Base-by-base conservation (phyloP, 768 basidiomycete species). In the Termitomyces sp. region DNA sequence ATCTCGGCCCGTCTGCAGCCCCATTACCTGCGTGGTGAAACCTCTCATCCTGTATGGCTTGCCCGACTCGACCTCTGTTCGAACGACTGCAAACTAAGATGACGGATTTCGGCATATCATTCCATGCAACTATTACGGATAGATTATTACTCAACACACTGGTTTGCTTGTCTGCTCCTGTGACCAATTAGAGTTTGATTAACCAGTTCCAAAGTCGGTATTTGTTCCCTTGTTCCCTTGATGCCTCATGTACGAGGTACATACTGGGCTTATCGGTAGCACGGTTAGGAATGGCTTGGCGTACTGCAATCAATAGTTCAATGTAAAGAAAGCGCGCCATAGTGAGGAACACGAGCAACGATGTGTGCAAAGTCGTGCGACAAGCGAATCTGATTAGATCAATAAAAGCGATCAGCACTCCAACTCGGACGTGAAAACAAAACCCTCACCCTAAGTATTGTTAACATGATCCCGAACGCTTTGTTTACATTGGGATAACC, bases 101-200 rank as follows among this genome's bases (percentile, higher is more conserved):
- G 28, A 47, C 53, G 10, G 50, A 61, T 35, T 58, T 62, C 32
- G 57, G 61, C n/a, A 53, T 58, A 62, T 51, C 50, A 8, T 58
- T 58, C 44, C 54, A 48, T 32, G n/a, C 49, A 9, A 46, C 47
- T 14, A 48, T 58, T 4, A 9, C 18, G 3, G 13, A 48, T 43
- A 47, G 38, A 33, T 36, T n/a, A 52, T 40, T 32, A 13, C 40
- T 36, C 1, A 44, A 55, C 20, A 56, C 54, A 2, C 38, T 57
- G 28, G 56, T 58, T 54, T 53, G 57, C n/a, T 47, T 46, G 18
- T 54, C 57, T 44, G 54, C 49, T 46, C 57, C 61, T 32, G 57
- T 58, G 16, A 52, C 59, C 26, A 20, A 58, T 62, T 28, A 10
- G 16, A 5, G 50, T 52, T 36, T 23, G 23, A 23, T 30, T 23